A percentile compares a stretch with the other conserved stretches of the same genome.
Conservation (phyloP, 2,329 filamentous ascomycete genomes). For the Didymella arachidicola region DNA sequence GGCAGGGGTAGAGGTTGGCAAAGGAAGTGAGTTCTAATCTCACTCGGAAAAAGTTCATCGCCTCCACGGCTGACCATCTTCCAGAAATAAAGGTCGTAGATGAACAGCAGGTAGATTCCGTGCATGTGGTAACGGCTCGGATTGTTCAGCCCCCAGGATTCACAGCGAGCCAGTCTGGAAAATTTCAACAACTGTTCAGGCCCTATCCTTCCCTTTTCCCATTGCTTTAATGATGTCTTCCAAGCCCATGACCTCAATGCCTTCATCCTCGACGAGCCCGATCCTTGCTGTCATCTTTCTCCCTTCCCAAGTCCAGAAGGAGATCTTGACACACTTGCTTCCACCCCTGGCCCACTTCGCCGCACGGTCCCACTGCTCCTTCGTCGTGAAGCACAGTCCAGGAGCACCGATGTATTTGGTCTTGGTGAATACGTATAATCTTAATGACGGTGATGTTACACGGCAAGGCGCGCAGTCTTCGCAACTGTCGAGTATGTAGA, state of each 20-base stretch:
- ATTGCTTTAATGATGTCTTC: neutral
- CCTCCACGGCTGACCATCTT: no score
- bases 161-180: neutral
- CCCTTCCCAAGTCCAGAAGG: neutral
- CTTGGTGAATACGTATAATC: neutral
- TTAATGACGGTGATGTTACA: neutral
- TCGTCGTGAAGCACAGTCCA: neutral
- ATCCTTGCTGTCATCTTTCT: neutral
- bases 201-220: neutral
- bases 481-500: neutral
- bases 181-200: neutral
- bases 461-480: neutral
- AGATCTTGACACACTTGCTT: neutral
- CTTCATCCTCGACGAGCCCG: neutral
- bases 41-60: no score
- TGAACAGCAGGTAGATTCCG: neutral
- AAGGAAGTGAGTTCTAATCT: no score
- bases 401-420: neutral
- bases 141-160: neutral
- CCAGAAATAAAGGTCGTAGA: neutral
- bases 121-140: neutral
- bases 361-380: neutral
- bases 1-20: no score
- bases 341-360: neutral
- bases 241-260: neutral